Percentiles rank a stretch among this genome's conserved stretches.
Evolutionary conservation across 305 asterid species (phyloP).

Genomic region (Plantago coronopus): DNA sequence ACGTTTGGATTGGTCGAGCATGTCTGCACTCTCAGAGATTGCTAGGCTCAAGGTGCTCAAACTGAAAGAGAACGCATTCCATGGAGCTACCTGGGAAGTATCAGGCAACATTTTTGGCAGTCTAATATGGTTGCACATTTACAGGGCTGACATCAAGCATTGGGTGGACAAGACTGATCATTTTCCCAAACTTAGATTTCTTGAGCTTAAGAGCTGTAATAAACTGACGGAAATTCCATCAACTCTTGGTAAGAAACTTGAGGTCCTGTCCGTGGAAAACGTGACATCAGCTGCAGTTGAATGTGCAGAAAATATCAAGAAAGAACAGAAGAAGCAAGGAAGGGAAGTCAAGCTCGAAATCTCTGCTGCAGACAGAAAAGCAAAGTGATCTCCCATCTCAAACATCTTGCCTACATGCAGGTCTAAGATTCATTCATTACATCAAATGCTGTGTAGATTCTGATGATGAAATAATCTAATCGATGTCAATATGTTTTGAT

Average conservation of each 20-base stretch:
- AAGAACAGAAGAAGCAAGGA: neutral
- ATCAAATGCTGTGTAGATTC: too few relatives aligned
- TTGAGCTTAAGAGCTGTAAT: neutral
- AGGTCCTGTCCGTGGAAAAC: neutral
- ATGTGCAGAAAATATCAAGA: neutral
- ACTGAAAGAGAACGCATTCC: slow-evolving; percentile 1
- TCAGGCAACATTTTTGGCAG: neutral
- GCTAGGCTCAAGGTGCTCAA: neutral
- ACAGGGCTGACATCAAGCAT: neutral
- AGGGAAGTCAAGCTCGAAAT: neutral
- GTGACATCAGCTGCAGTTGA: neutral
- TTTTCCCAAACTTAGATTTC: neutral
- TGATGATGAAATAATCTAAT: neutral
- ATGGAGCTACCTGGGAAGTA: neutral
- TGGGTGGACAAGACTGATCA: neutral
- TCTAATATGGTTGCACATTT: neutral
- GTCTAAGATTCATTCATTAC: neutral
- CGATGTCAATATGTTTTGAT: neutral
- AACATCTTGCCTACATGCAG: neutral
- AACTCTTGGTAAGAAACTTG: neutral
- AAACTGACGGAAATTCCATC: neutral
- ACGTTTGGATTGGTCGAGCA: neutral
- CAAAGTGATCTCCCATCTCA: neutral
- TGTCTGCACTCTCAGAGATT: neutral
- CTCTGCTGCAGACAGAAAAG: neutral